Evolutionary conservation across 2,329 filamentous ascomycete species (phyloP).

Genomic region (Verticillium isaacii): DNA sequence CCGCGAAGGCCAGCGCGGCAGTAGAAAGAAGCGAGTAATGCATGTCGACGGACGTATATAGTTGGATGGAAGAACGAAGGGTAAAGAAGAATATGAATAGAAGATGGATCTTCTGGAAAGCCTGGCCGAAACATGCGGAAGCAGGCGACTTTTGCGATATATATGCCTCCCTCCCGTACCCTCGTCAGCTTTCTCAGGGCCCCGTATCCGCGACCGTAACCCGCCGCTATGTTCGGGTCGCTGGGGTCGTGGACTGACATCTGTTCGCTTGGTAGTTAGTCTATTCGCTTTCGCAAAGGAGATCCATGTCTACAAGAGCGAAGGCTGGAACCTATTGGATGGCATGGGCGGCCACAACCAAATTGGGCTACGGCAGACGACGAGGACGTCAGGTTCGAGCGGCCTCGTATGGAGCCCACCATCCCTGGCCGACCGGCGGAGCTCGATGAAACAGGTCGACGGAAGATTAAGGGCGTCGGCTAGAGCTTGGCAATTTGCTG

Average conservation of each 20-base stretch:
- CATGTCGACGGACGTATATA: conserved; percentile 16
- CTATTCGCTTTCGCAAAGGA: not conserved
- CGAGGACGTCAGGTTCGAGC: not conserved
- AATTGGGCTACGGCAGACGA: not conserved
- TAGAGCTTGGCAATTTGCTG: not conserved
- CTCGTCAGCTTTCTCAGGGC: not conserved
- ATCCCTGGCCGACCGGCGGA: not conserved
- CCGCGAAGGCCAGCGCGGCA: conserved; percentile 15
- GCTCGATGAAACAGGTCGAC: not conserved
- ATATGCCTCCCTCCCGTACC: not conserved
- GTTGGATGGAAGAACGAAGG: not conserved
- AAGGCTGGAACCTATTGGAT: not conserved
- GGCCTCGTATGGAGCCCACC: not conserved
- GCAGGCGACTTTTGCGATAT: not conserved
- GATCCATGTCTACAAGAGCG: not conserved
- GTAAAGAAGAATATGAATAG: not conserved
- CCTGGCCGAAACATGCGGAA: not conserved
- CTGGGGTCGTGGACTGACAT: not conserved
- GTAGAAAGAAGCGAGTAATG: conserved; percentile 15
- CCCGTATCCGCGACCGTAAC: not conserved
- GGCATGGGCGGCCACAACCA: not conserved
- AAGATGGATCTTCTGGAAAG: not conserved
- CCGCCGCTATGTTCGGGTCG: not conserved
- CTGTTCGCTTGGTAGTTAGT: no score
- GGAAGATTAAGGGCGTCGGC: not conserved